phyloP scores from a whole-genome alignment of 2,329 filamentous ascomycete genomes.

The Aspergillus glaucus region DNA sequence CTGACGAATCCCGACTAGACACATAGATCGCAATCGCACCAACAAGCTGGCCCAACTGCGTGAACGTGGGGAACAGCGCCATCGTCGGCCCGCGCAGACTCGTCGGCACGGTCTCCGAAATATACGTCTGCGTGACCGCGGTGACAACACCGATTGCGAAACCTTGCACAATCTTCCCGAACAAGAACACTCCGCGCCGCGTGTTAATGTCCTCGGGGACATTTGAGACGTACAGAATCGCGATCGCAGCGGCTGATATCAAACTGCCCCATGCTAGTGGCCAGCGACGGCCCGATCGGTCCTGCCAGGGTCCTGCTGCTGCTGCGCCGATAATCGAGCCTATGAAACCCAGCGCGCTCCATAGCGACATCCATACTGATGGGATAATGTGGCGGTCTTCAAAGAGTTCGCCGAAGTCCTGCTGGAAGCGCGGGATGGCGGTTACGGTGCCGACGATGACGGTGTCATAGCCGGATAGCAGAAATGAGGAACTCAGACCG shows the following conservation, averaged over 20 bases:
- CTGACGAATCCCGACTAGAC: slow-evolving; percentile 17
- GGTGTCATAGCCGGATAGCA: slow-evolving; percentile 29
- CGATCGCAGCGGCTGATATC: slow-evolving; percentile 34
- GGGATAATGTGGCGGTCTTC: slow-evolving; percentile 34
- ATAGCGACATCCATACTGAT: slow-evolving; percentile 41
- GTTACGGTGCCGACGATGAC: slow-evolving; percentile 24
- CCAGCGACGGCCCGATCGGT: slow-evolving; percentile 34
- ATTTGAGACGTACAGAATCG: slow-evolving; percentile 30
- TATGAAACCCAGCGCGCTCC: slow-evolving; percentile 37
- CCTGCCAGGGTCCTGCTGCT: slow-evolving; percentile 36
- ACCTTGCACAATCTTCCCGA: slow-evolving; percentile 44
- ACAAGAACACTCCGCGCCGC: slow-evolving; percentile 38
- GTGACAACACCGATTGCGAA: slow-evolving; percentile 42
- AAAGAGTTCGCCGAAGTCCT: slow-evolving; percentile 29
- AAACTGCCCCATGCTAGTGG: slow-evolving; percentile 32
- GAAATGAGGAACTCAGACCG: slow-evolving; percentile 17
- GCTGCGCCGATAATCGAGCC: slow-evolving; percentile 36
- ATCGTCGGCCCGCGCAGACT: slow-evolving; percentile 43
- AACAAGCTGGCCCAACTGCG: slow-evolving; percentile 44
- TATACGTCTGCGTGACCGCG: slow-evolving; percentile 42
- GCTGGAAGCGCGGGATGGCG: slow-evolving; percentile 17
- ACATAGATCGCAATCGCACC: slow-evolving; percentile 40
- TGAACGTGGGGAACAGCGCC: slow-evolving; percentile 47
- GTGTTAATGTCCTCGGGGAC: slow-evolving; percentile 18
- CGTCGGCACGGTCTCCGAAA: slow-evolving; percentile 46